A percentile compares a stretch with the other conserved stretches of the same genome.
phyloP scores from a whole-genome alignment of 805 yeast genomes.

The Yueomyces sinensis region DNA sequence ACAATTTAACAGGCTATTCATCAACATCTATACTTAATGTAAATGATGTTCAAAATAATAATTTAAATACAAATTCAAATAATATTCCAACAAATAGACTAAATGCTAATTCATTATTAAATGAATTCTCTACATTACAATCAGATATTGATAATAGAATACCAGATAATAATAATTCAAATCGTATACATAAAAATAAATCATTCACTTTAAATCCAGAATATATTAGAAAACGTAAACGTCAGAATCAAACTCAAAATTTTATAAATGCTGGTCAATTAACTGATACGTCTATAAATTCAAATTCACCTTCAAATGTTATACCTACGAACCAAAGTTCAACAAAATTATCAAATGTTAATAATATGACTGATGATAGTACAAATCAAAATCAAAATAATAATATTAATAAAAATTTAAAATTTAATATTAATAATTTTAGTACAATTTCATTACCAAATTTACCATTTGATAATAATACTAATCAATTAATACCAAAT shows the following conservation, averaged over 20 bases:
- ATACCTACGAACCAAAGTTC: too few species aligned
- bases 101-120: not conserved
- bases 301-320: too few species aligned
- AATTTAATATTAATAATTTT: not conserved
- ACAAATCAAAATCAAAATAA: not conserved
- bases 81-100: not conserved
- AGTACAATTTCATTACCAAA: conserved; percentile 11
- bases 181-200: conserved; percentile 1
- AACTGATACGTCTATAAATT: too few species aligned
- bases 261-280: too few species aligned
- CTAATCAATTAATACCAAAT: conserved; percentile 8
- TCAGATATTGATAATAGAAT: too few species aligned
- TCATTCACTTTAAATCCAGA: conserved; percentile 22
- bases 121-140: not conserved
- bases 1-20: too few species aligned
- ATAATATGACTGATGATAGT: conserved; percentile 1
- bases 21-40: too few species aligned
- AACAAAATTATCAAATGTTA: too few species aligned
- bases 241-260: not conserved
- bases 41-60: too few species aligned
- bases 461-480: conserved; percentile 9
- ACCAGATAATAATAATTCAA: too few species aligned
- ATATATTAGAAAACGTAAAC: conserved; percentile 19
- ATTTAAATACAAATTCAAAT: not conserved
- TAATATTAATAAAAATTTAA: not conserved